Evolutionary conservation across 2,329 filamentous ascomycete species (phyloP), one percentile per base, ranked within the genome.

Genomic region (Penicillium sp.): DNA sequence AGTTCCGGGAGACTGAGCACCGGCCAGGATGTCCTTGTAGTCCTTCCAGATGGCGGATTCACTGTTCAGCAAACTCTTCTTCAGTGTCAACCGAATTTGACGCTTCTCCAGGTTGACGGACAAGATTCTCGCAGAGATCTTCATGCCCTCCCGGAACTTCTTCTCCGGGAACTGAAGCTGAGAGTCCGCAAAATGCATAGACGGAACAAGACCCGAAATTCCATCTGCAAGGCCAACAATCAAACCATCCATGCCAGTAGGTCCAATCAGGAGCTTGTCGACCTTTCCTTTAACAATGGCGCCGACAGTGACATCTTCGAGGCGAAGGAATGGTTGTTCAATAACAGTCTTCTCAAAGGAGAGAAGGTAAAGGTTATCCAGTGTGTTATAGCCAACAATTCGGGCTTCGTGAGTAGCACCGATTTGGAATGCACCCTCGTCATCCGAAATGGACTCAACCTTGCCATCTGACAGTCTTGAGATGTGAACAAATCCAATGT

Each of bases 51-150:
- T 83, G n/a, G 86, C 80, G 0, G 87, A 84, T 55, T 97, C 93
- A 0, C 91, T 95, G 75, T 97, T 96, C 64, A 99, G 86, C 19
- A 99, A 80, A 1, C 90, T 90, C 79, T 98, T 99, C 81, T 98
- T 99, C 64, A 99, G 74, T 0, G 95, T 98, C 62, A 99, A 82
- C 31, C 90, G 88, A 63, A 98, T 83, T 69, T 92, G 89, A 57
- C 88, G 87, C 76, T 89, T 93, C 50, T 84, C 82, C 2, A 85
- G 75, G 67, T 97, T 86, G 16, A 87, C 89, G 0, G 91, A 96
- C 27, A 99, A 78, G 26, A 99, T 90, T 58, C 93, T 85, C 21
- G 90, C 90, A 65, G 90, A 96, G 61, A 99, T 87, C 52, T 88
- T 85, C 74, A 90, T 85, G 1, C 92, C 92, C 72, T 93, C 90